Conservation (phyloP, 768 basidiomycete genomes). For the Boletus rex-veris region DNA sequence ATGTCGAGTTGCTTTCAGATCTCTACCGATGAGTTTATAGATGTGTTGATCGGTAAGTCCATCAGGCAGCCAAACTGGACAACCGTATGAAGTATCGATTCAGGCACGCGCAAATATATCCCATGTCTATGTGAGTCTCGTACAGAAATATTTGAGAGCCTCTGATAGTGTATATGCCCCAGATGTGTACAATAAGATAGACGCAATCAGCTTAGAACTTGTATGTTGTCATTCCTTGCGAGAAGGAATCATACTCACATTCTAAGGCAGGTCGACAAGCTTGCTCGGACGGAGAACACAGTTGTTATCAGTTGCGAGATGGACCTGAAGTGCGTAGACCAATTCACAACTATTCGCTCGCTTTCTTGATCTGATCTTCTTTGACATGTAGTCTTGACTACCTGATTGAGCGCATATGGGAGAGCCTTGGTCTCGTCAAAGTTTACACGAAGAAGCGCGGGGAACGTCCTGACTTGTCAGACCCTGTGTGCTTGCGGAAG, state of each 20-base stretch:
- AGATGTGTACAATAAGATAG: conserved; percentile 98
- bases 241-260: neutral
- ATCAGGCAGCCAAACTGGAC: neutral
- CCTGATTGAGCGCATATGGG: conserved; percentile 76
- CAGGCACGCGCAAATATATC: conserved; percentile 91
- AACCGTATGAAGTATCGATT: neutral
- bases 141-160: neutral
- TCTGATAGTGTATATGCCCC: neutral
- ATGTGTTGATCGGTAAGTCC: conserved; percentile 82
- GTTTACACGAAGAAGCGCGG: conserved; percentile 98
- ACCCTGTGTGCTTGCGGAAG: conserved; percentile 87
- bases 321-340: conserved; percentile 69
- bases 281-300: conserved; percentile 76
- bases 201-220: conserved; percentile 79
- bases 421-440: conserved; percentile 76
- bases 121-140: conserved; percentile 76
- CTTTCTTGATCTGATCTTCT: conserved; percentile 4
- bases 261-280: conserved; percentile 57
- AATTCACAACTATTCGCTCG: neutral
- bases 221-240: conserved; percentile 9
- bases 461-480: conserved; percentile 84
- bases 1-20: conserved; percentile 51
- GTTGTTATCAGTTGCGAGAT: conserved; percentile 98
- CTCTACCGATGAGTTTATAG: conserved; percentile 94
- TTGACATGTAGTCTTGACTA: conserved; percentile 53